These are phyloP conservation scores for Hortiboletus rubellus DNA, from an alignment of 1,284 basidiomycete genomes.

Conservation along the genomic window DNA sequence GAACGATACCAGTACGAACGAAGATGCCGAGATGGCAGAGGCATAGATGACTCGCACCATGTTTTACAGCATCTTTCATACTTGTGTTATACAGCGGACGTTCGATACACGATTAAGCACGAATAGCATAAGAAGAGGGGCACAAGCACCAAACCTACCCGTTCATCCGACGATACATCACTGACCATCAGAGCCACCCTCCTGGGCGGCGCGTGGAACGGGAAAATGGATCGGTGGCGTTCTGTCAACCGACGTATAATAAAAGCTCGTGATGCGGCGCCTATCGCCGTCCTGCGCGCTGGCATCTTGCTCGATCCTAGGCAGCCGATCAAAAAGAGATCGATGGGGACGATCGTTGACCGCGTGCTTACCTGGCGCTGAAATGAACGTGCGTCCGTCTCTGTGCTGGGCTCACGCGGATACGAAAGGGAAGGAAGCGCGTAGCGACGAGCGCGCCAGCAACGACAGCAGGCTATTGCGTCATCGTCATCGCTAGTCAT, in stretches of 20 bases:
- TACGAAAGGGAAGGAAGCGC: constrained; percentile 44
- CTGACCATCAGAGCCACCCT: constrained; percentile 10
- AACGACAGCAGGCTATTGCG: constrained; percentile 38
- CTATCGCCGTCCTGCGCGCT: constrained; percentile 25
- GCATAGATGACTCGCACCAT: constrained; percentile 12
- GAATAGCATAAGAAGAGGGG: not conserved
- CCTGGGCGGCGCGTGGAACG: constrained; percentile 15
- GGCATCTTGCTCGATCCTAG: constrained; percentile 35
- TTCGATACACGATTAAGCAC: not conserved
- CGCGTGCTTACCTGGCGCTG: constrained; percentile 42
- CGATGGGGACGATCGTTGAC: not conserved
- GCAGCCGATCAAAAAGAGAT: not conserved
- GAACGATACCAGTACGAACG: constrained; percentile 32
- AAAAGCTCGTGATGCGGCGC: constrained; percentile 40
- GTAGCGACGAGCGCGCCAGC: constrained; percentile 45
- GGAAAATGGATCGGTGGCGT: constrained; percentile 40
- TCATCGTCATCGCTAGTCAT: not conserved
- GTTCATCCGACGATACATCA: not conserved
- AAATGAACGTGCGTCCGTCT: constrained; percentile 39
- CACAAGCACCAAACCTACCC: not conserved
- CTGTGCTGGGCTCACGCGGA: constrained; percentile 45
- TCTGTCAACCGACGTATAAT: constrained; percentile 38
- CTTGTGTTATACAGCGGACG: constrained; percentile 7
- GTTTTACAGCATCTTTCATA: constrained; percentile 1
- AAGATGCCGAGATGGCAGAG: constrained; percentile 44